Conservation (phyloP, 2,329 filamentous ascomycete genomes). For the Phialemoniopsis sp. region DNA sequence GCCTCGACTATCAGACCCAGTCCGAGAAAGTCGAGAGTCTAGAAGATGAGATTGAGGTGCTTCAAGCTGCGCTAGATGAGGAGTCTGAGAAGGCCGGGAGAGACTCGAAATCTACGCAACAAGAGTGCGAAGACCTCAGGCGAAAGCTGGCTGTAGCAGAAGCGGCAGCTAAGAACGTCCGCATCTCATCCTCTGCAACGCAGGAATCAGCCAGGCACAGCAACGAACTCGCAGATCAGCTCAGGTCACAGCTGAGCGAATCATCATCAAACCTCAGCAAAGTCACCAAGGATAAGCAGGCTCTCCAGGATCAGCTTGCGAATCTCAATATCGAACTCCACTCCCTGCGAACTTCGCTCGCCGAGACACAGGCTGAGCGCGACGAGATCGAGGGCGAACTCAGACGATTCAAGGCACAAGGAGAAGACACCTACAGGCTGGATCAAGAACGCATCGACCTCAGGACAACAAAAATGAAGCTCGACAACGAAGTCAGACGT, state of each 20-base stretch:
- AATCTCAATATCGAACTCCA: slow-evolving; percentile 57
- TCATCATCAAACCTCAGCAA: slow-evolving; percentile 53
- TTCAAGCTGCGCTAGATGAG: slow-evolving; percentile 63
- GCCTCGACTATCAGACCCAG: slow-evolving; percentile 58
- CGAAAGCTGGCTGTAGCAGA: slow-evolving; percentile 34
- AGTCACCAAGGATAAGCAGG: slow-evolving; percentile 56
- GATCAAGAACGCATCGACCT: slow-evolving; percentile 68
- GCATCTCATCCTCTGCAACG: slow-evolving; percentile 20
- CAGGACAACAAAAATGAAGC: slow-evolving; percentile 61
- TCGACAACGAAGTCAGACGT: slow-evolving; percentile 63
- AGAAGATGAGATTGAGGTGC: slow-evolving; percentile 72
- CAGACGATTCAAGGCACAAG: slow-evolving; percentile 47
- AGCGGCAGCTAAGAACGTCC: slow-evolving; percentile 17
- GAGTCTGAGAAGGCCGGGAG: slow-evolving; percentile 56
- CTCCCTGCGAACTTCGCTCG: slow-evolving; percentile 49
- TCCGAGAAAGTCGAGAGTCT: slow-evolving; percentile 62
- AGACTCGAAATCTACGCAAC: slow-evolving; percentile 37
- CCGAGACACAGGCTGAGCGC: slow-evolving; percentile 59
- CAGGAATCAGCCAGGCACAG: slow-evolving; percentile 27
- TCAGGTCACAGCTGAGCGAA: slow-evolving; percentile 55
- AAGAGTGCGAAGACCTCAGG: slow-evolving; percentile 38
- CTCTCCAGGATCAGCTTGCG: slow-evolving; percentile 59
- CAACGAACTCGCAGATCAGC: slow-evolving; percentile 40
- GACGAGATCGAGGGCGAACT: slow-evolving; percentile 63
- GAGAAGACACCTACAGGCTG: slow-evolving; percentile 54